Base-by-base conservation (phyloP, 139 green algal species). In the Volvox africanus region DNA sequence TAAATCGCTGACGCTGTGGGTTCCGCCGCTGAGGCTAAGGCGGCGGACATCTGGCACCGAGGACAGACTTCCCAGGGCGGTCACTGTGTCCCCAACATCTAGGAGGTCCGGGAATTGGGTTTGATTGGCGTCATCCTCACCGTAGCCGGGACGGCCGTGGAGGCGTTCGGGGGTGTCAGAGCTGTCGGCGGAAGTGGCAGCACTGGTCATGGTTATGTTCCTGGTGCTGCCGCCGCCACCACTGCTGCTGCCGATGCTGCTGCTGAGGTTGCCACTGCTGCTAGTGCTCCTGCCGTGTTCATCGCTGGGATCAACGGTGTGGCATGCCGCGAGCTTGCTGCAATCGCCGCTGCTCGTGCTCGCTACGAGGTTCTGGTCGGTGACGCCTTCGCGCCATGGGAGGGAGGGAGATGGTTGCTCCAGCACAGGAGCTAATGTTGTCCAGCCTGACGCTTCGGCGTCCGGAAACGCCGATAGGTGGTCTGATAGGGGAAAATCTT, bases 321-420 rank as follows among this genome's bases (percentile, higher is more conserved):
- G 44, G 44, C 44, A 9, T 55, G 44, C 44, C 5, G 44, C 44
- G 9, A 9, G 44, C 9, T 9, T 9, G 44, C 26, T 21, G 11
- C 18, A 55, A 0, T 16, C 9, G 55, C 14, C 30, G 2, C 9
- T 17, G 73, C 86, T 90, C n/a, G 50, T 90, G 86, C 86, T 90
- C 0, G 86, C 71, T 3, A 76, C 32, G 0, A 90, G 32, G 13
- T 2, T 12, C 0, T 76, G 50, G 32, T 90, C 86, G 12, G 86
- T 90, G 71, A 83, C 22, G 30, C 86, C 86, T 26, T 84, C 73
- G 1, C 86, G 86, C 86, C 86, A 90, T 13, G 73, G 50, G 50
- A 90, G 37, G 24, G 80, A n/a, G 50, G 24, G 12, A 17, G 26
- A 19, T 18, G 80, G 80, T 33, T 1, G 14, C 75, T 33, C 20